Evolutionary conservation across 345 rosid species (phyloP).

Genomic region (Bretschneidera sinensis): DNA sequence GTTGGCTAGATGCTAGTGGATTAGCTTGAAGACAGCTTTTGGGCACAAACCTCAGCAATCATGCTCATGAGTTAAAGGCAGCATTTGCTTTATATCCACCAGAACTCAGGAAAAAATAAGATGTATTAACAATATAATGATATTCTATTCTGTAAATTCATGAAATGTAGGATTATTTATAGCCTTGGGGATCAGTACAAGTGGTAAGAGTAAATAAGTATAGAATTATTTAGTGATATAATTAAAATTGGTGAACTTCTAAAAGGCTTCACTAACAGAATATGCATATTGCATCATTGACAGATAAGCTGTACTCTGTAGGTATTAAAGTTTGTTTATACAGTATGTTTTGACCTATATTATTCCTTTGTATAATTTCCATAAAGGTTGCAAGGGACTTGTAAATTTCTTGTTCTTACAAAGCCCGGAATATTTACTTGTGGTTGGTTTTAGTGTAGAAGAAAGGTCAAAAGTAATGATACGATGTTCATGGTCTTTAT

Average conservation of each 20-base stretch:
- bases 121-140: background rate
- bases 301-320: no score
- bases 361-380: background rate
- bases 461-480: background rate
- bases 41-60: background rate
- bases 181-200: no score
- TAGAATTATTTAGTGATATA: no score
- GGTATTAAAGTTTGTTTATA: background rate
- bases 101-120: background rate
- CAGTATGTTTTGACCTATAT: background rate
- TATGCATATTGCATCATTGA: no score
- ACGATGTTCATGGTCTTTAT: no score
- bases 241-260: no score
- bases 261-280: background rate
- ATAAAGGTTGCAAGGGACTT: no score
- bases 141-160: no score
- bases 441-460: background rate
- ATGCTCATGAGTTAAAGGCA: background rate
- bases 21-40: background rate
- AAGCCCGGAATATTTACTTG: background rate
- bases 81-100: background rate
- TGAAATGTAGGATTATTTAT: no score
- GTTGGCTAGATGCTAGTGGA: background rate
- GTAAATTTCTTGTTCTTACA: background rate
- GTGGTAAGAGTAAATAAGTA: no score